phyloP scores from a whole-genome alignment of 106 monocot genomes.

The Allium cepa region DNA sequence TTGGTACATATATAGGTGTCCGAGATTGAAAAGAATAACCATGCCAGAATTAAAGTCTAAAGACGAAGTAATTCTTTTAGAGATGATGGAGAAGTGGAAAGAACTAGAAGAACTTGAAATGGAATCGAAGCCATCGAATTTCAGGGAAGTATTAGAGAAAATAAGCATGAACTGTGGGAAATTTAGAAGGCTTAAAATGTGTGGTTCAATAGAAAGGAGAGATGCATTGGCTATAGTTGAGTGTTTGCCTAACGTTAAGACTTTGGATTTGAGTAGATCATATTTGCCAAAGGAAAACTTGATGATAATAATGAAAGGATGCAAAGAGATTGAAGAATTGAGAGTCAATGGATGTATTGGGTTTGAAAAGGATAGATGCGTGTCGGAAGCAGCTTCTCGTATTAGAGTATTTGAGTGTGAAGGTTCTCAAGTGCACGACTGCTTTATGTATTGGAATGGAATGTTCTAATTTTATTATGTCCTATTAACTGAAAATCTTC shows the following conservation, averaged over 20 bases:
- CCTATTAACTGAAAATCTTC: neutral
- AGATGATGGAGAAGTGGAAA: slow-evolving; percentile 8
- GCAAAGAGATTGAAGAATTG: slow-evolving; percentile 6
- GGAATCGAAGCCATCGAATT: slow-evolving; percentile 7
- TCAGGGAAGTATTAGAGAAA: neutral
- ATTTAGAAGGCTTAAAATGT: slow-evolving; percentile 2
- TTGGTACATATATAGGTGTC: slow-evolving; percentile 1
- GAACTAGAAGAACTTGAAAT: slow-evolving; percentile 16
- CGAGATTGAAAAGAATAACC: slow-evolving; percentile 2
- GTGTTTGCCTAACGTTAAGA: neutral
- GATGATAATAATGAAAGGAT: slow-evolving; percentile 5
- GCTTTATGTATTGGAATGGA: neutral
- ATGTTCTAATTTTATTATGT: too few species aligned
- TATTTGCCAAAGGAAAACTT: slow-evolving; percentile 9
- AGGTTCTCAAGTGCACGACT: neutral
- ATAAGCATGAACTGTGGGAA: slow-evolving; percentile 8
- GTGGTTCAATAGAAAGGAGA: neutral
- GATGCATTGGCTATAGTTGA: slow-evolving; percentile 2
- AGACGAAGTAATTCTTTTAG: slow-evolving; percentile 4
- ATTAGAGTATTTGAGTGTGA: neutral
- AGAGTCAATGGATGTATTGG: slow-evolving; percentile 5
- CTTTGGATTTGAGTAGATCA: slow-evolving; percentile 7
- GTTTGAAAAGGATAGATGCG: slow-evolving; percentile 3
- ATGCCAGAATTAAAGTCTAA: neutral
- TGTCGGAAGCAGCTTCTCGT: neutral